Conservation (phyloP, 192 early-diverging fungal genomes). For the Glomus cerebriforme region DNA sequence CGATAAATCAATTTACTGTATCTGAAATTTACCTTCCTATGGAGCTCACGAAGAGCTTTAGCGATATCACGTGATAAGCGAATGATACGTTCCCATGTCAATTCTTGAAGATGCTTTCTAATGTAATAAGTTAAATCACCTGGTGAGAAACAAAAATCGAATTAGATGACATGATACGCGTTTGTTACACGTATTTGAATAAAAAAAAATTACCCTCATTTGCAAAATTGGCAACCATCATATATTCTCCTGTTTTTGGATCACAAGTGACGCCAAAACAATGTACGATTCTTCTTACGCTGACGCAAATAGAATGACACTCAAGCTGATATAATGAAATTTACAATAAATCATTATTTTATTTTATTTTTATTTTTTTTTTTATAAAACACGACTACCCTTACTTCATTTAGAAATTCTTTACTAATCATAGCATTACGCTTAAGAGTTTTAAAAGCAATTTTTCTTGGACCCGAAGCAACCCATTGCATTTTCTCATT, state of each 20-base stretch:
- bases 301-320: not conserved
- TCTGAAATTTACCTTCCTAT: not conserved
- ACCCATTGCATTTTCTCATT: not conserved
- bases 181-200: too few species aligned
- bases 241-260: not conserved
- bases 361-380: not conserved
- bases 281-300: conserved; percentile 7
- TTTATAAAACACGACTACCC: not conserved
- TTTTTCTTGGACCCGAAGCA: not conserved
- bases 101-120: not conserved
- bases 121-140: not conserved
- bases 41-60: not conserved
- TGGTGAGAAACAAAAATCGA: not conserved
- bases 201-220: not conserved
- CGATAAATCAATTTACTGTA: too few species aligned
- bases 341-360: not conserved
- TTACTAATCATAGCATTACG: not conserved
- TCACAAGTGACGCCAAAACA: conserved; percentile 14
- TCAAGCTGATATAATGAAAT: not conserved
- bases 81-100: not conserved
- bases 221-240: conserved; percentile 2
- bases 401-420: conserved; percentile 5
- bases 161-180: too few species aligned
- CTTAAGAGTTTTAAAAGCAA: conserved; percentile 16
- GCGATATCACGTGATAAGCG: not conserved